Evolutionary conservation across 2,329 filamentous ascomycete species (phyloP).

Genomic region (Paraphoma sp.): DNA sequence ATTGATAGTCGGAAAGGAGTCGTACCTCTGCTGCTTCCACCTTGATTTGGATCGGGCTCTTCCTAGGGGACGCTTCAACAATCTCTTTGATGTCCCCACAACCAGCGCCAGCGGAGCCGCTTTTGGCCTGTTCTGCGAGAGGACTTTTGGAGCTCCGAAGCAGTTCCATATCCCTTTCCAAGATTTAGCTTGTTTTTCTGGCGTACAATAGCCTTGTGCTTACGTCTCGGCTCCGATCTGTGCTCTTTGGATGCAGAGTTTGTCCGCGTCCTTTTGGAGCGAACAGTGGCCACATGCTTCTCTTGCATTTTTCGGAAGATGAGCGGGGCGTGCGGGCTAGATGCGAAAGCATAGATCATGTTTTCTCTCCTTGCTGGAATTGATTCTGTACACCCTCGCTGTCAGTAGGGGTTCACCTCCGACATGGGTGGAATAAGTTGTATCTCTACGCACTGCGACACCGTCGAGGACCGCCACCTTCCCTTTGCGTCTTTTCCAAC

Average conservation of each 20-base stretch:
- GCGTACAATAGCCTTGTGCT: no score
- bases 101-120: no score
- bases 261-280: neutral
- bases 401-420: neutral
- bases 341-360: slow-evolving; percentile 1
- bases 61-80: no score
- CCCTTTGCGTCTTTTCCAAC: neutral
- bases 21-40: no score
- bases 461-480: neutral
- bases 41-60: no score
- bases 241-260: neutral
- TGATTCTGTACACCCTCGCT: neutral
- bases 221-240: neutral
- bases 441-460: neutral
- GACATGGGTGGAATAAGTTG: neutral
- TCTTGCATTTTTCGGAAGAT: neutral
- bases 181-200: no score
- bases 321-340: slow-evolving; percentile 2
- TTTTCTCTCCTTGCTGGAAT: neutral
- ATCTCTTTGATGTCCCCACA: no score
- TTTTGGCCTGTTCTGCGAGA: no score
- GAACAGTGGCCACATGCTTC: neutral
- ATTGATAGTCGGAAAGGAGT: no score
- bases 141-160: no score
- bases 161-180: no score